Percentiles rank a stretch among this genome's conserved stretches.
These are phyloP conservation scores for Abrus pulchellus DNA, from an alignment of 306 rosid genomes.

Conservation along the genomic window DNA sequence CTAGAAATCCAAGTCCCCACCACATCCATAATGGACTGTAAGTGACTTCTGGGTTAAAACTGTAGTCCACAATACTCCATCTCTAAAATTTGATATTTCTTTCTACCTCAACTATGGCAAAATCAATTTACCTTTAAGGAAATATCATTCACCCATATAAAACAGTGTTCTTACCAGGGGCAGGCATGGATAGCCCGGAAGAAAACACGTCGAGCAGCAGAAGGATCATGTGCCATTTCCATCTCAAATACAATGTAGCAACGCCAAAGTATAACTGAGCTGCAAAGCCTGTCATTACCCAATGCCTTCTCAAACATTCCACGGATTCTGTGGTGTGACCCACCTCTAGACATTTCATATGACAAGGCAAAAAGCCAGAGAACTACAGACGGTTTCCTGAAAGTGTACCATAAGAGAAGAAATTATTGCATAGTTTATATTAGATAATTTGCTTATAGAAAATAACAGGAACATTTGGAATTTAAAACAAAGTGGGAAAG, in stretches of 20 bases:
- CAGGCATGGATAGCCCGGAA: conserved; percentile 98
- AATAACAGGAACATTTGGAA: background rate
- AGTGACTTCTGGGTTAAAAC: background rate
- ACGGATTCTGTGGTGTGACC: conserved; percentile 82
- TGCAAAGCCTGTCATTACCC: conserved; percentile 62
- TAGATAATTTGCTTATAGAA: background rate
- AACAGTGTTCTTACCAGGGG: conserved; percentile 76
- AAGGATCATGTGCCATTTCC: conserved; percentile 64
- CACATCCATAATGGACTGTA: background rate
- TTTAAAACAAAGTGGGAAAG: background rate
- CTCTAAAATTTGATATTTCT: conserved; percentile 1
- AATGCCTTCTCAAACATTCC: conserved; percentile 89
- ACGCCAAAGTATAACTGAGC: conserved; percentile 91
- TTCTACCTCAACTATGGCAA: background rate
- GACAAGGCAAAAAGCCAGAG: conserved; percentile 84
- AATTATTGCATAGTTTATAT: conserved; percentile 34
- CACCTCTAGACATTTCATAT: conserved; percentile 80
- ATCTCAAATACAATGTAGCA: conserved; percentile 81
- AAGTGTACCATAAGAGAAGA: conserved; percentile 44
- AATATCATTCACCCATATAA: conserved; percentile 8
- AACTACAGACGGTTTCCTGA: conserved; percentile 86
- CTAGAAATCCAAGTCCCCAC: background rate
- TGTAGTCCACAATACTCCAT: background rate
- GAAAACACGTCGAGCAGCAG: conserved; percentile 82
- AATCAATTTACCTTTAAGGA: background rate